phyloP scores from a whole-genome alignment of 73 alveolate genomes.

The Halteria grandinella region DNA sequence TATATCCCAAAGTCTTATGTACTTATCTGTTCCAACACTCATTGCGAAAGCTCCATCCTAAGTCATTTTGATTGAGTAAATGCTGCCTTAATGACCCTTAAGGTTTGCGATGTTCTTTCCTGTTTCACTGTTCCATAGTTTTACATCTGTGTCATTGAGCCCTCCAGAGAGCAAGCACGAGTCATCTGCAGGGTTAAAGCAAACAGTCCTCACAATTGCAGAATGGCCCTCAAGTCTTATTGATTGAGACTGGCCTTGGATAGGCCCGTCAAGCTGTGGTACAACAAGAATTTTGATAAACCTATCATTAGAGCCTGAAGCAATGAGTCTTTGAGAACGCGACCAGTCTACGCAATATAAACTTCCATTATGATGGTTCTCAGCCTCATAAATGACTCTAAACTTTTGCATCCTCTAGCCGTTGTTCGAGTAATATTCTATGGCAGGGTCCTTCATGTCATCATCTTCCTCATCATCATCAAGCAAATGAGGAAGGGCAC shows the following conservation, averaged over 20 bases:
- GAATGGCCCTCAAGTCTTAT: conserved; percentile 92
- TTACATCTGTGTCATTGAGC: conserved; percentile 81
- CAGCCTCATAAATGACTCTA: neutral
- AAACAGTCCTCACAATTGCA: conserved; percentile 95
- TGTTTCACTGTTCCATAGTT: conserved; percentile 96
- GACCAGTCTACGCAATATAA: conserved; percentile 95
- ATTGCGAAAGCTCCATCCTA: conserved; percentile 92
- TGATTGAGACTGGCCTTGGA: conserved; percentile 74
- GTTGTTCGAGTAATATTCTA: conserved; percentile 44
- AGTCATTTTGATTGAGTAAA: conserved; percentile 85
- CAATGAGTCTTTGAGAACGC: conserved; percentile 81
- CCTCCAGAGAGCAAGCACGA: conserved; percentile 87
- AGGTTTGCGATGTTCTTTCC: conserved; percentile 80
- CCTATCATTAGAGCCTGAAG: conserved; percentile 95
- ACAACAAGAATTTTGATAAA: conserved; percentile 78
- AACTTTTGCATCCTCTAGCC: neutral
- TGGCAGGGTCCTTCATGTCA: conserved; percentile 11
- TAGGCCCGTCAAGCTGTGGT: conserved; percentile 73
- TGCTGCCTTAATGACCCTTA: conserved; percentile 89
- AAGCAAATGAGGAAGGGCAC: conserved; percentile 74
- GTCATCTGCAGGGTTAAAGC: conserved; percentile 93
- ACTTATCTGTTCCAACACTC: conserved; percentile 93
- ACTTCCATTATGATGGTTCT: conserved; percentile 77
- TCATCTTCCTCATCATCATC: conserved; percentile 11
- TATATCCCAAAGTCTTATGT: conserved; percentile 95